These are phyloP conservation scores for Mycena indigotica DNA, from an alignment of 768 basidiomycete genomes.

Conservation along the genomic window DNA sequence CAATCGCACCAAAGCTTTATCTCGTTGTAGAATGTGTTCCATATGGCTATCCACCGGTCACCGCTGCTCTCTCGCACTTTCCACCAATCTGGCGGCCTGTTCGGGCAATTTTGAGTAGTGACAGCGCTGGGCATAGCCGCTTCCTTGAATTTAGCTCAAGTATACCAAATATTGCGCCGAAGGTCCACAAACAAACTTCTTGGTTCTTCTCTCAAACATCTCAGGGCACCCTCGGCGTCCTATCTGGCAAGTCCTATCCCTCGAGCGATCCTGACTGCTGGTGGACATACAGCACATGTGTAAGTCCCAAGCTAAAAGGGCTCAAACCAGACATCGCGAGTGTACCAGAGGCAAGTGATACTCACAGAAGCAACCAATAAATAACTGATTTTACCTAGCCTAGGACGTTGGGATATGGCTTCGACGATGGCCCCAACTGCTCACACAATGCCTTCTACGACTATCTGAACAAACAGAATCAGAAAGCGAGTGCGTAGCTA, in stretches of 20 bases:
- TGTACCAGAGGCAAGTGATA: constrained; percentile 30
- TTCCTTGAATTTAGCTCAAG: background rate
- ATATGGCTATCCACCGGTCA: background rate
- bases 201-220: background rate
- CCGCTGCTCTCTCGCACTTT: background rate
- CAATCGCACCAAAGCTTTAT: too few species aligned
- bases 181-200: background rate
- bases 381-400: constrained; percentile 38
- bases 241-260: background rate
- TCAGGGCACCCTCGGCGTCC: background rate
- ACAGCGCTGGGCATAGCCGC: background rate
- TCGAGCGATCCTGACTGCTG: background rate
- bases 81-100: constrained; percentile 5
- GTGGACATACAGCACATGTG: constrained; percentile 25
- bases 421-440: constrained; percentile 70
- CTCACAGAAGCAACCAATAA: background rate
- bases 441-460: constrained; percentile 66
- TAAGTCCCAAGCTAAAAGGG: constrained; percentile 34
- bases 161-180: background rate
- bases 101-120: background rate
- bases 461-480: constrained; percentile 50
- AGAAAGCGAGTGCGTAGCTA: constrained; percentile 57
- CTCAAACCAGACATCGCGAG: constrained; percentile 30
- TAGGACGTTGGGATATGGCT: constrained; percentile 57
- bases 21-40: background rate